A percentile compares a stretch with the other conserved stretches of the same genome.
Evolutionary conservation across 2,329 filamentous ascomycete species (phyloP).

Genomic region (Colletotrichum chrysophilum): DNA sequence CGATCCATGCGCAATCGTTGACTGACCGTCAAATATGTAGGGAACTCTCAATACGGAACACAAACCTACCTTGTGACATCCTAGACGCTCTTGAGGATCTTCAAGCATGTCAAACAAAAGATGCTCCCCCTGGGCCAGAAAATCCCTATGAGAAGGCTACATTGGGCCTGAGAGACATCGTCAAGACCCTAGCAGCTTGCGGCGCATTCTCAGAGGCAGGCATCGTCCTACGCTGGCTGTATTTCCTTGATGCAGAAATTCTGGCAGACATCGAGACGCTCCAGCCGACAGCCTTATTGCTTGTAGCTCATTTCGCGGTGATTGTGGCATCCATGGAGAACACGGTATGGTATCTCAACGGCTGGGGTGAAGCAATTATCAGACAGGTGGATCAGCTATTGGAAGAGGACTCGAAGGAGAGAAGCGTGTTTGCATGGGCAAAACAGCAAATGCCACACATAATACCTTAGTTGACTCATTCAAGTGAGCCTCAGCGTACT

Average conservation of each 20-base stretch:
- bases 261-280: not conserved
- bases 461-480: not conserved
- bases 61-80: not conserved
- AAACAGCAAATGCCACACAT: not conserved
- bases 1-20: rapidly evolving
- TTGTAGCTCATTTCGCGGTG: not conserved
- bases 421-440: not conserved
- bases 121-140: rapidly evolving
- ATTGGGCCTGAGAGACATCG: not conserved
- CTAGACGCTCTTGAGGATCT: not conserved
- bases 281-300: rapidly evolving
- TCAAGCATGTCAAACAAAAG: not conserved
- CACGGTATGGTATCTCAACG: not conserved
- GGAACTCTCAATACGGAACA: not conserved
- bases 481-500: rapidly evolving
- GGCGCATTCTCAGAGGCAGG: not conserved
- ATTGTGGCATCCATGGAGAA: not conserved
- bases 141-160: not conserved
- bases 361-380: not conserved
- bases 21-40: not conserved
- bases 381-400: not conserved
- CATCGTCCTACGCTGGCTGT: not conserved
- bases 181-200: not conserved
- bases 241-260: not conserved
- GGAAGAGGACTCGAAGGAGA: not conserved